phyloP scores from a whole-genome alignment of 2,329 filamentous ascomycete genomes.

The Epichloe aotearoae region DNA sequence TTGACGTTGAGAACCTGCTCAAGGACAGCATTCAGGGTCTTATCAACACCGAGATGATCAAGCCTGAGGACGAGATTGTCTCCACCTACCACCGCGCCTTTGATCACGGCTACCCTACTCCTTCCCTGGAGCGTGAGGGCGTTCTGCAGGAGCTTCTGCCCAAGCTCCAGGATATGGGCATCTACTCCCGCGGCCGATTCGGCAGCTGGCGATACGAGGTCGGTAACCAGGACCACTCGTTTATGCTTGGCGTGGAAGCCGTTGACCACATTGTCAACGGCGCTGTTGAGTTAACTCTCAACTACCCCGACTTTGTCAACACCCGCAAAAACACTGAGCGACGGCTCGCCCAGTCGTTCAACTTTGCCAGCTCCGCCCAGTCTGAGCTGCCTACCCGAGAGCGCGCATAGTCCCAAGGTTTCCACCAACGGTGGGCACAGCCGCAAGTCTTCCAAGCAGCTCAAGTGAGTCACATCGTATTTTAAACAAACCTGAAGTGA shows the following conservation, averaged over 20 bases:
- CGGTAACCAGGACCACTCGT: conserved; percentile 94
- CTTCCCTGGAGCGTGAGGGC: conserved; percentile 85
- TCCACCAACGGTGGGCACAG: conserved; percentile 17
- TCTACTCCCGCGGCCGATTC: conserved; percentile 92
- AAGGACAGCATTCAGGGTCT: conserved; percentile 90
- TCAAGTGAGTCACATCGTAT: conserved; percentile 13
- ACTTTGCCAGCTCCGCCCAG: conserved; percentile 19
- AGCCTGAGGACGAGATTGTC: conserved; percentile 83
- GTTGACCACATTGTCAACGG: conserved; percentile 83
- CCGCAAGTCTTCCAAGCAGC: conserved; percentile 21
- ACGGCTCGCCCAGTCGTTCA: conserved; percentile 32
- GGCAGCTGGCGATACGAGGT: conserved; percentile 97
- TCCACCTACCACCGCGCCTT: conserved; percentile 97
- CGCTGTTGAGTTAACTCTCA: conserved; percentile 80
- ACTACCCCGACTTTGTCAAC: conserved; percentile 97
- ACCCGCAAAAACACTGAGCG: conserved; percentile 45
- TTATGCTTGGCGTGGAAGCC: conserved; percentile 93
- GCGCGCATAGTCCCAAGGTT: conserved; percentile 17
- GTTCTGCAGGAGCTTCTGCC: conserved; percentile 87
- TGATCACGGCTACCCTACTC: conserved; percentile 96
- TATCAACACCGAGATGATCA: conserved; percentile 95
- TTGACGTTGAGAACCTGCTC: conserved; percentile 73
- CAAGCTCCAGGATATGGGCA: conserved; percentile 80
- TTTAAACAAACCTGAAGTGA: not conserved
- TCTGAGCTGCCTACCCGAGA: conserved; percentile 25